These are phyloP conservation scores for Backusella liffmaniae DNA, from an alignment of 192 early-diverging fungal genomes.

Conservation along the genomic window DNA sequence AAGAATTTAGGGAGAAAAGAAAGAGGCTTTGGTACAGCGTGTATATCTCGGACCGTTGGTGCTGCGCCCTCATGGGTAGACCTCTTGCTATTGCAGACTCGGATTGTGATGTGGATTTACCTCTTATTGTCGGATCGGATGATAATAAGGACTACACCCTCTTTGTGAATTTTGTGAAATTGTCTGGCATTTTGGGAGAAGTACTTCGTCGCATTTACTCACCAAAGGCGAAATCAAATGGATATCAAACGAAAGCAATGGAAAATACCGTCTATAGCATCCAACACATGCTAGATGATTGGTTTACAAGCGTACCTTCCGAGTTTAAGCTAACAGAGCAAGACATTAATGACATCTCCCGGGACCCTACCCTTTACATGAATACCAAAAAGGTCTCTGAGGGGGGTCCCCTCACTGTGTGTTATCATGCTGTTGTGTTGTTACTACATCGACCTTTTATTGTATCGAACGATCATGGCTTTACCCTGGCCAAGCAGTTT, in stretches of 20 bases:
- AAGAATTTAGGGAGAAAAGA: constrained; percentile 54
- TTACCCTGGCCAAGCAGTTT: neutral
- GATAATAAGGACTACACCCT: constrained; percentile 10
- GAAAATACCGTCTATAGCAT: constrained; percentile 27
- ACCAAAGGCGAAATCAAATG: constrained; percentile 27
- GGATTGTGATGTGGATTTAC: constrained; percentile 38
- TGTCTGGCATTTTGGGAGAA: constrained; percentile 35
- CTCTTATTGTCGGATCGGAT: constrained; percentile 8
- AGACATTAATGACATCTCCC: neutral
- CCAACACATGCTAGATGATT: constrained; percentile 29
- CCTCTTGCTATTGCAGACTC: constrained; percentile 46
- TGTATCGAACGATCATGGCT: neutral
- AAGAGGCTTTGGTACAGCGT: constrained; percentile 72
- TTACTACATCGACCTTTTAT: constrained; percentile 38
- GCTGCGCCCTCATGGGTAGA: constrained; percentile 37
- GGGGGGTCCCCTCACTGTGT: constrained; percentile 28
- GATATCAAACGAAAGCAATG: constrained; percentile 11
- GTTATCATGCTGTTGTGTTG: constrained; percentile 33
- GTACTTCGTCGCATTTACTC: constrained; percentile 35
- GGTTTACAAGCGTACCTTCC: constrained; percentile 24
- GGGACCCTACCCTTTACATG: neutral
- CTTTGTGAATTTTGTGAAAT: constrained; percentile 34
- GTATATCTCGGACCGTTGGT: constrained; percentile 68
- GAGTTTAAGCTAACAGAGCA: constrained; percentile 13
- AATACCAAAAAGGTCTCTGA: neutral